These are phyloP conservation scores for Trichophaea hybrida DNA, from an alignment of 2,329 filamentous ascomycete genomes.

Conservation along the genomic window DNA sequence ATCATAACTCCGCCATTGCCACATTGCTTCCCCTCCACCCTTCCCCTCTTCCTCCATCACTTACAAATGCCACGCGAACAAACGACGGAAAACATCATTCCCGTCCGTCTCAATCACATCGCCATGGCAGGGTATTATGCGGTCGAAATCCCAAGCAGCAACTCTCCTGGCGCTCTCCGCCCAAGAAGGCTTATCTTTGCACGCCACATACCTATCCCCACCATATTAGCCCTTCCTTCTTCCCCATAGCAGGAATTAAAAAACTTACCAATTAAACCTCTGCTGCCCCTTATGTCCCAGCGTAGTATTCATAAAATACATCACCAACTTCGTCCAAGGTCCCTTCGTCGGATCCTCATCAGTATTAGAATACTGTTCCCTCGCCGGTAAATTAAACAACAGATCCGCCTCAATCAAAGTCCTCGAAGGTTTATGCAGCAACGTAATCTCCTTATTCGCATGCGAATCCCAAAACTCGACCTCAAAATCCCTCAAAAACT, in stretches of 20 bases:
- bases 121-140: constrained; percentile 74
- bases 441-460: constrained; percentile 73
- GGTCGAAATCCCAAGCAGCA: constrained; percentile 66
- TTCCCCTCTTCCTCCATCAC: background rate
- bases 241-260: background rate
- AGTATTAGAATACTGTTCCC: constrained; percentile 62
- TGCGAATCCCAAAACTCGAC: constrained; percentile 66
- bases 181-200: constrained; percentile 51
- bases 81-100: constrained; percentile 25
- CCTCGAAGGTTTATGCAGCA: constrained; percentile 57
- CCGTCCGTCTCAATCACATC: constrained; percentile 61
- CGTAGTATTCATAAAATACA: constrained; percentile 44
- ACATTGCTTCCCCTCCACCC: too few species aligned
- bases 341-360: constrained; percentile 43
- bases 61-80: constrained; percentile 17
- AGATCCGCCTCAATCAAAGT: constrained; percentile 82
- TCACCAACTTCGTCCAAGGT: constrained; percentile 44
- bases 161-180: constrained; percentile 56
- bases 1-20: too few species aligned
- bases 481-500: constrained; percentile 79
- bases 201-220: constrained; percentile 41
- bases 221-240: background rate
- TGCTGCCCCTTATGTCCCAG: constrained; percentile 58
- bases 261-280: constrained; percentile 50
- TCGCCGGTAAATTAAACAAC: constrained; percentile 77